Evolutionary conservation across 352 stramenopile genomes (phyloP), one percentile per base, ranked within the genome.

Genomic region (Halophytophthora batemanensis): DNA sequence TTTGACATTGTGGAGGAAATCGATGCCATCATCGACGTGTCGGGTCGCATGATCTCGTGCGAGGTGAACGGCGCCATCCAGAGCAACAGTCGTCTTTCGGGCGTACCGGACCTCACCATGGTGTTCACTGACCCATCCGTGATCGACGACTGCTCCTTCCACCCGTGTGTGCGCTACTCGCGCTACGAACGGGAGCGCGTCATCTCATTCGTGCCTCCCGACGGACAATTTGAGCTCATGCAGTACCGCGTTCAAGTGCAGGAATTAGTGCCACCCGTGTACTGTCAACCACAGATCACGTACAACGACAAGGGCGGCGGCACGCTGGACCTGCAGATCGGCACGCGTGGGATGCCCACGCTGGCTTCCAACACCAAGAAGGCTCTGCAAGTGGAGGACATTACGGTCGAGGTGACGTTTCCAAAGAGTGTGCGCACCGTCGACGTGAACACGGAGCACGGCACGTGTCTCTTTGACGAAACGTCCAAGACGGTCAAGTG

Each of bases 1-100:
- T 95, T 99, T 54, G 96, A 99, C 67, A 98, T 99, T 64, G 79
- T 99, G 0, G 97, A 99, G 74, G 95, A 98, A 67, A 90, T 99
- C 25, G 95, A 99, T 74, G 91, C 92, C n/a, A 98, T 99, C 69
- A 66, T 99, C 18, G 90, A 96, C 63, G 71, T 77, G 23, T 93
- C 87, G 37, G 90, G 90, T 10, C 74, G 80, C 37, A 90, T 98
- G 50, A 86, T 98, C 47, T 96, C 88, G 42, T 96, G 80, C 29
- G 94, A 98, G 74, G 95, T 99, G 31, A 97, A 85, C 33, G 97
- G 97, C 19, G 85, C 77, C 40, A 97, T 99, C 59, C 86, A 98
- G 62, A 93, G 84, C 61, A 97, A 98, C 66, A 98, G 87, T 47
- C 86, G 96, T 29, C 74, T 99, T 13, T 98, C 84, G 36, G 97